Evolutionary conservation across 2,329 filamentous ascomycete species (phyloP).

Genomic region (Cladophialophora yegresii): DNA sequence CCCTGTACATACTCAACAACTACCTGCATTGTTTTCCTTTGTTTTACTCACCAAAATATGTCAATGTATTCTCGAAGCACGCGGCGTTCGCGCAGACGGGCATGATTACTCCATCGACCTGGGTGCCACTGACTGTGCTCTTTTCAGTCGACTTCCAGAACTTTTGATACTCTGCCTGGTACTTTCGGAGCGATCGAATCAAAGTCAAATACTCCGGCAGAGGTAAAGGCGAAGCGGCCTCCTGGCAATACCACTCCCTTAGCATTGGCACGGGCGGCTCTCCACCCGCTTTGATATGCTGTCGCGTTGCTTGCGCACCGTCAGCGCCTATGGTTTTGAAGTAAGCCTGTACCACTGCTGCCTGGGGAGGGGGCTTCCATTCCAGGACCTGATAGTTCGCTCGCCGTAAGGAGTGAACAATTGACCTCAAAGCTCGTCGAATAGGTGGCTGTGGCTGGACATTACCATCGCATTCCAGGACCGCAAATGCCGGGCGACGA

Average conservation of each 20-base stretch:
- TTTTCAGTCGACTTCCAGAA: slow-evolving; percentile 45
- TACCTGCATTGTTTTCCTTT: slow-evolving; percentile 4
- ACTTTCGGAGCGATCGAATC: slow-evolving; percentile 9
- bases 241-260: slow-evolving; percentile 19
- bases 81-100: slow-evolving; percentile 60
- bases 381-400: slow-evolving; percentile 55
- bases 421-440: slow-evolving; percentile 16
- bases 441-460: slow-evolving; percentile 30
- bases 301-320: slow-evolving; percentile 62
- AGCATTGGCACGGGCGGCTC: slow-evolving; percentile 61
- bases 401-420: slow-evolving; percentile 41
- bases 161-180: slow-evolving; percentile 16
- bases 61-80: slow-evolving; percentile 22
- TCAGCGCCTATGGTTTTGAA: slow-evolving; percentile 52
- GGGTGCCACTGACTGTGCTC: background rate
- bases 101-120: slow-evolving; percentile 59
- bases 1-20: slow-evolving; percentile 40
- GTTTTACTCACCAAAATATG: slow-evolving; percentile 22
- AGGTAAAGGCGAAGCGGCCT: slow-evolving; percentile 8
- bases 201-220: slow-evolving; percentile 18
- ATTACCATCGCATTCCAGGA: slow-evolving; percentile 23
- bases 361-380: slow-evolving; percentile 32
- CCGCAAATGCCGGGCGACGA: slow-evolving; percentile 19
- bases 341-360: slow-evolving; percentile 20
- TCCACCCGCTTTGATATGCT: slow-evolving; percentile 56